Evolutionary conservation across 306 rosid species (phyloP), one percentile per base, ranked within the genome.

Genomic region (Chamaecrista fasciculata): DNA sequence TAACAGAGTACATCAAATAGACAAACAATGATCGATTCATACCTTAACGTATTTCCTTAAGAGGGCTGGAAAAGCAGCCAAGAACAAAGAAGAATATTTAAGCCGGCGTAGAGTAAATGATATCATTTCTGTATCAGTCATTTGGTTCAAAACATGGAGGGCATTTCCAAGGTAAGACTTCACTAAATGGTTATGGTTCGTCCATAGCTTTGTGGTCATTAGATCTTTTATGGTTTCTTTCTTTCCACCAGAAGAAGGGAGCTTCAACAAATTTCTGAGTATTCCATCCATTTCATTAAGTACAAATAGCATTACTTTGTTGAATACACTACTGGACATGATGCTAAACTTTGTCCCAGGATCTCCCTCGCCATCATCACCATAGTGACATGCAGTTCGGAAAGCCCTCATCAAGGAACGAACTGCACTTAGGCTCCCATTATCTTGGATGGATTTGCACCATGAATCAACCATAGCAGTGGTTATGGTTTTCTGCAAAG

Each of bases 161-260:
- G 98, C 80, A 65, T 94, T 94, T 74, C 97, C 99, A 73, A 94
- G 90, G 85, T 94, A 94, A 14, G 99, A 90, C 83, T 90, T 94
- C 76, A 88, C 95, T 18, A 90, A 68, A 66, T 85, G 91, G 76
- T 70, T 83, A 85, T 83, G 79, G 78, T 40, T 85, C 81, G 77
- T 90, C 97, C 97, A 94, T 47, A 78, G 85, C 73, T 79, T 88
- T 53, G 87, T 86, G 82, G 31, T 65, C 86, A 84, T 86, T 69
- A 90, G 82, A 57, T 82, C 85, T n/a, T 62, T 63, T 51, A 94
- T 75, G 51, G 82, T 85, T 85, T 90, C 97, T 62, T 82, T 86
- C 79, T 81, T 94, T 81, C 97, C 98, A 62, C 95, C 96, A 76
- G 79, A 71, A 62, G 79, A 62, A 71, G 97, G 97, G 76, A 94